Conservation (phyloP, 805 yeast genomes). For the Komagataella populi region DNA sequence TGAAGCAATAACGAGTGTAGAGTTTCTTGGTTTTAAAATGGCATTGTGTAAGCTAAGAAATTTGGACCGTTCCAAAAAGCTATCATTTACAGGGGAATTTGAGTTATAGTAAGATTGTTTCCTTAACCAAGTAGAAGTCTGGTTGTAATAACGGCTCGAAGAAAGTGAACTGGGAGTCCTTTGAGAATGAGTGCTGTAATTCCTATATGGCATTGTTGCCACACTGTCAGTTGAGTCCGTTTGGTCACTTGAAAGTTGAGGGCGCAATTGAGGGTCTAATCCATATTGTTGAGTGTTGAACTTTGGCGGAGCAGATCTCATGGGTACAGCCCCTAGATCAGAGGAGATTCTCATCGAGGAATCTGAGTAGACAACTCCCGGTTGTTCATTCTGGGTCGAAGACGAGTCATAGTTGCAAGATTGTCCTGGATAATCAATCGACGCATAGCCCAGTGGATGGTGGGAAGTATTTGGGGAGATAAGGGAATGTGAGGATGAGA, state of each 20-base stretch:
- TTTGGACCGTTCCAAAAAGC: not conserved
- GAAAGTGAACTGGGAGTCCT: not conserved
- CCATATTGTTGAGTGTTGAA: not conserved
- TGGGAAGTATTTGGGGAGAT: not conserved
- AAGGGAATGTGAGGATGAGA: not conserved
- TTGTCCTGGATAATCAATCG: not conserved
- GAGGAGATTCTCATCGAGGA: not conserved
- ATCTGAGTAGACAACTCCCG: not conserved
- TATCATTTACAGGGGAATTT: not conserved
- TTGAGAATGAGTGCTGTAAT: not conserved
- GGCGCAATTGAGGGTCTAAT: not conserved
- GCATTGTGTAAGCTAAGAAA: not conserved
- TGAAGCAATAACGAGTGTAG: conserved; percentile 2
- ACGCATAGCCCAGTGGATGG: not conserved
- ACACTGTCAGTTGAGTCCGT: not conserved
- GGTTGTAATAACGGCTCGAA: not conserved
- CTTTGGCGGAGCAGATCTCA: not conserved
- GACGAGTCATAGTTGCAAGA: not conserved
- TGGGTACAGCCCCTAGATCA: not conserved
- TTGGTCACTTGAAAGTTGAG: not conserved
- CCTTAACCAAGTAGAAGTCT: not conserved
- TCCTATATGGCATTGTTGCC: not conserved
- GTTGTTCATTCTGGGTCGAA: not conserved
- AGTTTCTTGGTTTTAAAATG: not conserved
- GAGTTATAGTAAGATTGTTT: not conserved